Evolutionary conservation across 78 protist species (phyloP), one percentile per base, ranked within the genome.

Genomic region (Speleostelium caveatum): DNA sequence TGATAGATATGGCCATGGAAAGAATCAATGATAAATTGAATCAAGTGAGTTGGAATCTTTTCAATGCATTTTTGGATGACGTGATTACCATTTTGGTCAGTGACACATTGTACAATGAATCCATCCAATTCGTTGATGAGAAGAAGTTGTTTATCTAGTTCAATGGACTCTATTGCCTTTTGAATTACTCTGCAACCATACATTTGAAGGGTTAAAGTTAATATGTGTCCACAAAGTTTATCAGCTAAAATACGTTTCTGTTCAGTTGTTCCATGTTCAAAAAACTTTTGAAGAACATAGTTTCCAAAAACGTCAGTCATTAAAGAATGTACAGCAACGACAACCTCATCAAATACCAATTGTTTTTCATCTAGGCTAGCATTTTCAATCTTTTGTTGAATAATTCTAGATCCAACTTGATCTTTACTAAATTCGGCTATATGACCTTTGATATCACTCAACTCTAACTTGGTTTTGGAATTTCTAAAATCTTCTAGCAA

Each of bases 11-110:
- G 96, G 12, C 97, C 97, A 30, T 39, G 55, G 74, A 99, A 96
- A 6, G 95, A 33, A 51, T 96, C 97, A 21, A 99, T 93, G 59
- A 98, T 92, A 67, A 97, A 97, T 92, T 97, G 98, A 21, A 96
- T 73, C 45, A 36, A 33, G 36, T 45, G 26, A 24, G 94, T 75
- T 12, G 98, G 92, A 22, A 98, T 77, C 45, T 78, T 71, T 86
- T 99, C 99, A 73, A 99, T 96, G 72, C 98, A 96, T 91, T 98
- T 97, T 68, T 99, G 99, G 24, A 99, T 96, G 51, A 98, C 99
- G 83, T 99, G 99, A 94, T 99, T 99, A 24, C 99, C 99, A 94
- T 99, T 99, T 93, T 98, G 99, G 75, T 99, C 99, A 72, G 95
- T 91, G n/a, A 98, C 97, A 71, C 99, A 98, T 71, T 42, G 35